These are phyloP conservation scores for Claviceps fusiformis DNA, from an alignment of 2,329 filamentous ascomycete genomes.

Conservation along the genomic window DNA sequence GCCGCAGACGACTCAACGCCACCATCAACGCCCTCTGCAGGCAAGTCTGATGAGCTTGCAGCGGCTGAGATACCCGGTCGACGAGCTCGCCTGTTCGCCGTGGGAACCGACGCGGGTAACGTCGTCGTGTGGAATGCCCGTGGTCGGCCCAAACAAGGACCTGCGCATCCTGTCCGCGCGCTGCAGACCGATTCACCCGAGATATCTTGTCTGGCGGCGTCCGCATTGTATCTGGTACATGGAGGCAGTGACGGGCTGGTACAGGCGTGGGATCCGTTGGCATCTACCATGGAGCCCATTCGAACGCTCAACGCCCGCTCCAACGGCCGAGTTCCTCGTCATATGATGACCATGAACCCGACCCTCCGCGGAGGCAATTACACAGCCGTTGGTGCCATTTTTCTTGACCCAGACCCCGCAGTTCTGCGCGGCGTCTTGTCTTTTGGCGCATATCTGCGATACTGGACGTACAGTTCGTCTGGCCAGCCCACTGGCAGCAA, in stretches of 20 bases:
- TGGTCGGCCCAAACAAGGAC: constrained; percentile 31
- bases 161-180: constrained; percentile 56
- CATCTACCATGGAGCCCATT: constrained; percentile 63
- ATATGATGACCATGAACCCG: constrained; percentile 41
- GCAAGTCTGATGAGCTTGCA: constrained; percentile 22
- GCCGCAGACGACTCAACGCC: constrained; percentile 17
- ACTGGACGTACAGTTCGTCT: constrained; percentile 85
- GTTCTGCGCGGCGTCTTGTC: constrained; percentile 75
- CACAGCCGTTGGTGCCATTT: constrained; percentile 71
- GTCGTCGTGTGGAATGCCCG: constrained; percentile 79
- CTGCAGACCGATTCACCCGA: constrained; percentile 86
- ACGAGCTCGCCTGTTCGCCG: constrained; percentile 63
- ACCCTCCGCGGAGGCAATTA: constrained; percentile 57
- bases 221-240: constrained; percentile 78
- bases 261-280: constrained; percentile 92
- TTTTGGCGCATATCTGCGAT: constrained; percentile 74
- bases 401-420: constrained; percentile 76
- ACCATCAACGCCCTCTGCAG: not conserved
- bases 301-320: constrained; percentile 79
- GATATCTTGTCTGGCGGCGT: constrained; percentile 69
- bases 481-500: constrained; percentile 65
- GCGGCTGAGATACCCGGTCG: constrained; percentile 64
- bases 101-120: constrained; percentile 67
- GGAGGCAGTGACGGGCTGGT: constrained; percentile 91
- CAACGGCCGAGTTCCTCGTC: constrained; percentile 67